Evolutionary conservation across 371 early-diverging fungal genomes (phyloP).

Genomic region (Mucor mucedo): DNA sequence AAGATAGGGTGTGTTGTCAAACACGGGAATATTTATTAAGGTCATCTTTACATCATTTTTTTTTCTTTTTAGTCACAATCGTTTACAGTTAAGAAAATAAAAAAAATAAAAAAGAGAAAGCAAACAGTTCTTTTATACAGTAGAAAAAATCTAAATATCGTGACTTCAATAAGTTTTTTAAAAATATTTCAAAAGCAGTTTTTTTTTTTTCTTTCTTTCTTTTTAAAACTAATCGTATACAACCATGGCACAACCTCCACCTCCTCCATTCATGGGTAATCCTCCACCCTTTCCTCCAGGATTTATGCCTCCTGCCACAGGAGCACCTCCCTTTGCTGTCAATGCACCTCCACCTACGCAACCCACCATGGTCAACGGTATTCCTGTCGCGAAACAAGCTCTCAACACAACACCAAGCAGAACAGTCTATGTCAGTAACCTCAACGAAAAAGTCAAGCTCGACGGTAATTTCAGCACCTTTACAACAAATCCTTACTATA

Average conservation of each 20-base stretch:
- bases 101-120: too few species aligned
- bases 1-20: too few species aligned
- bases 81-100: too few species aligned
- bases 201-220: not conserved
- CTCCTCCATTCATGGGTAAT: not conserved
- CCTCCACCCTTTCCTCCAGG: constrained; percentile 20
- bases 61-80: too few species aligned
- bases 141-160: too few species aligned
- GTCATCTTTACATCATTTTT: too few species aligned
- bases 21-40: too few species aligned
- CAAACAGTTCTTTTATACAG: too few species aligned
- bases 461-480: constrained; percentile 52
- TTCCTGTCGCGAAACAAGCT: constrained; percentile 61
- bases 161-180: too few species aligned
- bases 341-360: constrained; percentile 19
- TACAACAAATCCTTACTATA: too few species aligned
- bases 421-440: constrained; percentile 85
- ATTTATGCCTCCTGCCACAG: constrained; percentile 9
- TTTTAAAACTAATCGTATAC: not conserved
- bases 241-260: constrained; percentile 2
- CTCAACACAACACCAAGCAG: constrained; percentile 72
- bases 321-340: constrained; percentile 14
- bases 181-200: too few species aligned
- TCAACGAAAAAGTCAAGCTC: constrained; percentile 88
- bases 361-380: constrained; percentile 32